These are phyloP conservation scores for Alternaria viburni DNA, from an alignment of 2,329 filamentous ascomycete species.

Conservation along the genomic window DNA sequence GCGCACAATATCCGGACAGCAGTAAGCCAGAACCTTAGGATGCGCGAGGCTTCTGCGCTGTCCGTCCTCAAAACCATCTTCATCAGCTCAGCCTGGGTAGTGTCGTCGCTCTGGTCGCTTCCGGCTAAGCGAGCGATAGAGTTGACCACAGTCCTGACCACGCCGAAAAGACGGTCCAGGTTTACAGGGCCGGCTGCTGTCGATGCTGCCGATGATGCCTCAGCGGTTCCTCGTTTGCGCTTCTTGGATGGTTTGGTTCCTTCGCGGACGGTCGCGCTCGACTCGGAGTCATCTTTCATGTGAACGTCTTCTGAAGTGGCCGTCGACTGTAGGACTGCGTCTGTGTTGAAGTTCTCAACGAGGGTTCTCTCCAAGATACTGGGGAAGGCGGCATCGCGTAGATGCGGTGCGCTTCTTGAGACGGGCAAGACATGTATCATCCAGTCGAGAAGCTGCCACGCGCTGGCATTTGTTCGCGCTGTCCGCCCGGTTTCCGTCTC, in stretches of 20 bases:
- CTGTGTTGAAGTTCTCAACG: constrained; percentile 56
- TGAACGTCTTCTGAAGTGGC: constrained; percentile 11
- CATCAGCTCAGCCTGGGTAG: constrained; percentile 42
- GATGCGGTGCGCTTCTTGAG: constrained; percentile 71
- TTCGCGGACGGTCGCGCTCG: constrained; percentile 36
- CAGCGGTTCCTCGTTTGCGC: constrained; percentile 40
- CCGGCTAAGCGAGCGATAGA: constrained; percentile 28
- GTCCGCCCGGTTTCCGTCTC: constrained; percentile 41
- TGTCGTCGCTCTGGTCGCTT: constrained; percentile 21
- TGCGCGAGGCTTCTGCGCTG: constrained; percentile 43
- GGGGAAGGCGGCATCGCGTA: constrained; percentile 74
- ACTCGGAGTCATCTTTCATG: constrained; percentile 30
- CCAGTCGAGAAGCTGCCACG: constrained; percentile 66
- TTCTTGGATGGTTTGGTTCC: constrained; percentile 40
- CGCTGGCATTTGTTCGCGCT: constrained; percentile 52
- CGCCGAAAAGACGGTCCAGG: constrained; percentile 31
- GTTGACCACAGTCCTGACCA: constrained; percentile 23
- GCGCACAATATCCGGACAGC: constrained; percentile 25
- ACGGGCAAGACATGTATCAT: constrained; percentile 70
- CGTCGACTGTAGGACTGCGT: constrained; percentile 4
- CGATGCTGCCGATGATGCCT: constrained; percentile 23
- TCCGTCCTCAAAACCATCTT: constrained; percentile 44
- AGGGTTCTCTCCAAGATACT: constrained; percentile 70
- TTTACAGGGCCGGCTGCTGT: constrained; percentile 13
- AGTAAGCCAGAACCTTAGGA: constrained; percentile 45